phyloP scores from a whole-genome alignment of 2,329 filamentous ascomycete genomes.

The Fusarium albidum region DNA sequence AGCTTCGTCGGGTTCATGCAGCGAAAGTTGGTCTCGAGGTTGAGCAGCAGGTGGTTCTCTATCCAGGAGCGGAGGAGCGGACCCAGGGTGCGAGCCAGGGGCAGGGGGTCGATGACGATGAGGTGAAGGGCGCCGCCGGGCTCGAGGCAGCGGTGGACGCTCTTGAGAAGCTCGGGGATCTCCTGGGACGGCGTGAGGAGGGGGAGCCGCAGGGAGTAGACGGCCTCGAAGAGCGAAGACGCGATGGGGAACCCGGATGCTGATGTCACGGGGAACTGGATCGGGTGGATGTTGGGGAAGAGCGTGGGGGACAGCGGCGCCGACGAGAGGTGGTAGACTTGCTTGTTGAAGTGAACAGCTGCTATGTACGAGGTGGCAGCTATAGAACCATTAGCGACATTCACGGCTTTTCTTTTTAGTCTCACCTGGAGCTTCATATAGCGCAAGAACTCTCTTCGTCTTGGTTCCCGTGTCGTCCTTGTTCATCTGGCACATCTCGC shows the following conservation, averaged over 20 bases:
- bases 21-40: conserved; percentile 65
- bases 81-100: conserved; percentile 62
- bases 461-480: too few species aligned
- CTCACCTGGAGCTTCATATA: conserved; percentile 29
- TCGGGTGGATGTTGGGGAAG: conserved; percentile 52
- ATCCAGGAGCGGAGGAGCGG: conserved; percentile 67
- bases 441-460: conserved; percentile 22
- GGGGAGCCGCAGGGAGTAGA: conserved; percentile 63
- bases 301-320: conserved; percentile 37
- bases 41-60: conserved; percentile 65
- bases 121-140: conserved; percentile 65
- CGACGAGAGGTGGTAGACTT: conserved; percentile 26
- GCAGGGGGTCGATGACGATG: conserved; percentile 68
- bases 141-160: conserved; percentile 65
- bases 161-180: conserved; percentile 63
- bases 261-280: conserved; percentile 49
- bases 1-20: conserved; percentile 66
- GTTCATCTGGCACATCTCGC: too few species aligned
- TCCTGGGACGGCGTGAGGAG: conserved; percentile 64
- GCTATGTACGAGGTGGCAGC: conserved; percentile 26
- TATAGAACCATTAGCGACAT: too few species aligned
- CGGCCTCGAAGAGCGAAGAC: conserved; percentile 55
- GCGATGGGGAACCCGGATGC: conserved; percentile 48
- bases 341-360: conserved; percentile 20
- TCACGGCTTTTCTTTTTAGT: too few species aligned